Evolutionary conservation across 768 basidiomycete species (phyloP), one percentile per base, ranked within the genome.

Genomic region (Stropharia rugosoannulata): DNA sequence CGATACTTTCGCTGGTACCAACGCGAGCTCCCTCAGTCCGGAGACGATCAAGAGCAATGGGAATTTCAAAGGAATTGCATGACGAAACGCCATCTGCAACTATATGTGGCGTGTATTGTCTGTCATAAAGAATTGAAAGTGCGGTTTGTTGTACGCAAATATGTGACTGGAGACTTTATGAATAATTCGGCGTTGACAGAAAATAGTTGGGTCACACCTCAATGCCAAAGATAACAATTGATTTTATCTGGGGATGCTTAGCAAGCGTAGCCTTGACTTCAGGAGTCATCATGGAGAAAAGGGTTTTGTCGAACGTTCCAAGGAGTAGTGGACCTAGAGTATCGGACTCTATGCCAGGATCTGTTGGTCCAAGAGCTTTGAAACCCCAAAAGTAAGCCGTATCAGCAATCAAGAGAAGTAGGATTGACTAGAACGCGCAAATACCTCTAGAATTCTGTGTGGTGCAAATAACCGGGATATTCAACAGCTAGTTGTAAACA

Each of bases 61-160:
- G 84, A 0, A 94, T 78, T 67, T 97, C 95, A 58, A 87, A 87
- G 45, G 78, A 76, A 71, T 94, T 92, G 61, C 82, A 86, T 29
- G 87, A 90, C 2, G 90, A 93, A 13, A 95, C 86, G 13, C 86
- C 93, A 64, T 97, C 94, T 1, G 89, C 91, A 19, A 93, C 73
- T 38, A 95, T 78, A 67, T 90, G 83, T 5, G 90, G 84, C 8
- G 64, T 64, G 55, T 73, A 70, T 54, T 56, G 77, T 67, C 42
- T 75, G 65, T 64, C 62, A 4, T 65, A 55, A 3, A 89, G 68
- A 11, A 96, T 78, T 57, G 89, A 86, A 15, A 95, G 73, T 0
- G 87, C 79, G 0, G 93, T 90, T 69, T 96, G 94, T 5, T 94
- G 78, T 8, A 96, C 84, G 64, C 95, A 97, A 57, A 97, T 84